Evolutionary conservation across 2,329 filamentous ascomycete species (phyloP).

Genomic region (Plectosphaerella cucumerina): DNA sequence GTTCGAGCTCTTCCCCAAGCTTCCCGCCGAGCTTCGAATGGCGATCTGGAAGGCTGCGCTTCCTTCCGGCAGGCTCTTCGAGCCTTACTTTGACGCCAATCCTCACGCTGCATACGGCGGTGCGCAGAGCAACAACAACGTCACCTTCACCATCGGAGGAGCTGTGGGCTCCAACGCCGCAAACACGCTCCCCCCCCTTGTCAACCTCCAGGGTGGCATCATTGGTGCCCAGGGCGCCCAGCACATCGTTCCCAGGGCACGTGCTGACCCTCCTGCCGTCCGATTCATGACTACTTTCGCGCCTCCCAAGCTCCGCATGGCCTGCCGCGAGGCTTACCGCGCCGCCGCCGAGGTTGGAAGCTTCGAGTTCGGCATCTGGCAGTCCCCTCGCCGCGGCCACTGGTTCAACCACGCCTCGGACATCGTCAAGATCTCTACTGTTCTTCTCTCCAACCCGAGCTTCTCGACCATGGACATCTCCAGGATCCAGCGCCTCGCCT

Average conservation of each 20-base stretch:
- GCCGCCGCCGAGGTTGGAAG: slow-evolving; percentile 6
- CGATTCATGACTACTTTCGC: not conserved
- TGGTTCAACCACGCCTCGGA: slow-evolving; percentile 13
- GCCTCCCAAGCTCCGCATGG: slow-evolving; percentile 3
- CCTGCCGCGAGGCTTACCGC: slow-evolving; percentile 8
- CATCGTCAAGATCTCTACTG: slow-evolving; percentile 6
- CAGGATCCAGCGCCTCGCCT: slow-evolving; percentile 7
- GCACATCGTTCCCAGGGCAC: not conserved
- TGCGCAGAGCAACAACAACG: not conserved
- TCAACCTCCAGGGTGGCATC: not conserved
- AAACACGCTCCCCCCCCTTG: too few relatives aligned
- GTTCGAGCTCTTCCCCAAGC: slow-evolving; percentile 7
- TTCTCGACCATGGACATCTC: slow-evolving; percentile 2
- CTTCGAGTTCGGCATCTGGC: slow-evolving; percentile 13
- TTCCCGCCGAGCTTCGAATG: slow-evolving; percentile 11
- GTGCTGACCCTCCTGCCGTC: not conserved
- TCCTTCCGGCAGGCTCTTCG: slow-evolving; percentile 8
- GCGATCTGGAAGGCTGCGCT: slow-evolving; percentile 13
- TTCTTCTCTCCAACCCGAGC: not conserved
- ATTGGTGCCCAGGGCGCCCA: not conserved
- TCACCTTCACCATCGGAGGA: not conserved
- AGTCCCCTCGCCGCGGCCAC: slow-evolving; percentile 7
- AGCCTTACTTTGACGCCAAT: not conserved
- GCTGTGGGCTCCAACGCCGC: not conserved
- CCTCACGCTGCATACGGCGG: not conserved